Base-by-base conservation (phyloP, 345 rosid genomes). In the Salix purpurea region DNA sequence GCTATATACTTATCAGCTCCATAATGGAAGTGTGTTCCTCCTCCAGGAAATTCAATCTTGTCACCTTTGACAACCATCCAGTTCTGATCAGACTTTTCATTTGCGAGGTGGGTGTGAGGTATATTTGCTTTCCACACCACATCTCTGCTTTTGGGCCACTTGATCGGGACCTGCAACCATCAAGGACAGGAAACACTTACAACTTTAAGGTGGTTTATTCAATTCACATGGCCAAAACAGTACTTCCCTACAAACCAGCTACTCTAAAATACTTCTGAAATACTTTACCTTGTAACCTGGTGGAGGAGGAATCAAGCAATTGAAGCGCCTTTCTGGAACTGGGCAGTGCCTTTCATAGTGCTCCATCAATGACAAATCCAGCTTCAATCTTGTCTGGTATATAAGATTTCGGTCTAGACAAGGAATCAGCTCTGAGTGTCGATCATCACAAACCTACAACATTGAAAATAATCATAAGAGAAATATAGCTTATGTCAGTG, bases 41-140 rank as follows among this genome's bases (percentile, higher is more conserved):
- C 99, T 32, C 99, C 99, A 0, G 99, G 98, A 72, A 96, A 96
- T 6, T 69, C 74, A n/a, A 96, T 96, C 86, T 89, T 96, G 42
- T 96, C 97, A 67, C 98, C 99, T 91, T 92, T 91, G 2, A 90
- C 98, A 88, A 91, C 94, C 99, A 96, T 96, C 99, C 99, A 96
- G 79, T 96, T 96, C 90, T 96, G 99, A 79, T 94, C 98, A 86
- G 99, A 96, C 83, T 96, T 96, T 77, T 96, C 98, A 72, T 87
- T 89, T 66, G 99, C 99, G 82, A 96, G 97, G 86, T 94, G 99
- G 70, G 97, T 96, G 80, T 96, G 99, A 79, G 99, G 99, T 81
- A 96, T 96, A 85, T 96, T 96, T 4, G 86, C 99, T 85, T 96
- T 89, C 99, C 99, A 96, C 9, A 94, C 99, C 82, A 92, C 97